Conservation (phyloP, 345 rosid species). For the Abelmoschus esculentus region DNA sequence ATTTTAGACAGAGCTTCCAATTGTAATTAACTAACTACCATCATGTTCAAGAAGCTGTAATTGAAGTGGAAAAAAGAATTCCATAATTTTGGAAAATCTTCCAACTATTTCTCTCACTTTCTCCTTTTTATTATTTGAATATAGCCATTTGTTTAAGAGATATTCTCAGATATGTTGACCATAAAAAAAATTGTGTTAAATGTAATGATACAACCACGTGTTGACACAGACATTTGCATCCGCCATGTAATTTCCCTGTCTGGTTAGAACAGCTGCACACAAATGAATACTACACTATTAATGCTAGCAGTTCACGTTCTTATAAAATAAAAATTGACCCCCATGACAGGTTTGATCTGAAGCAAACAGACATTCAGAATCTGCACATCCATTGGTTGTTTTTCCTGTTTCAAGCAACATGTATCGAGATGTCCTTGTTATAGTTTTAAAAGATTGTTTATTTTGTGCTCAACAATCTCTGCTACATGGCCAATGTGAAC, state of each 20-base stretch:
- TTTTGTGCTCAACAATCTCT: background rate
- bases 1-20: constrained; percentile 6
- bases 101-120: background rate
- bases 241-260: background rate
- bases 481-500: background rate
- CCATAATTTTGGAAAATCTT: constrained; percentile 3
- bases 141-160: constrained; percentile 6
- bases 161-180: background rate
- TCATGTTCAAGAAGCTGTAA: background rate
- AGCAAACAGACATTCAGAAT: constrained; percentile 8
- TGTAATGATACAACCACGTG: background rate
- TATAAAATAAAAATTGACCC: background rate
- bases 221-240: background rate
- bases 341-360: background rate
- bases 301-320: background rate
- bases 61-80: background rate
- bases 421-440: background rate
- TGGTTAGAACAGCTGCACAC: background rate
- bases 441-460: background rate
- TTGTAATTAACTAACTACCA: constrained; percentile 4
- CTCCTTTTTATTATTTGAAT: background rate
- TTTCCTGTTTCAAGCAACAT: background rate
- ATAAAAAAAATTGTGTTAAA: background rate
- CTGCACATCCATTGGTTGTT: background rate
- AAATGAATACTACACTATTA: background rate